Evolutionary conservation across 176 grass and related monocot genomes (phyloP).

Genomic region (Oryza glumipatula): DNA sequence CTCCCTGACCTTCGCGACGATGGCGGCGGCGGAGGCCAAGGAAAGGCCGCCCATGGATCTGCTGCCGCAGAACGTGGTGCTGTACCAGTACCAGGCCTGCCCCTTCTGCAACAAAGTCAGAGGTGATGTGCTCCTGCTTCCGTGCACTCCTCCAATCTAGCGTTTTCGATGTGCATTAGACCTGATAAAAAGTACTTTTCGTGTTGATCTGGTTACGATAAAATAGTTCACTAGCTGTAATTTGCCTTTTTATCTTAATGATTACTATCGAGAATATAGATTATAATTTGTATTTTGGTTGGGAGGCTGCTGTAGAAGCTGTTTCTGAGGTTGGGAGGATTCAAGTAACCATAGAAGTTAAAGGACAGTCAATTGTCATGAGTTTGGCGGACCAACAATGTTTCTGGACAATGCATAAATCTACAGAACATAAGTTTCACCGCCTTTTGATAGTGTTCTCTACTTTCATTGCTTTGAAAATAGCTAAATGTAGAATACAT

Average conservation of each 20-base stretch:
- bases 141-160: background rate
- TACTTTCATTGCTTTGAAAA: conserved; percentile 1
- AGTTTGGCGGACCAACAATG: background rate
- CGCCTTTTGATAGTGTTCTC: background rate
- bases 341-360: background rate
- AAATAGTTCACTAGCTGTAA: background rate
- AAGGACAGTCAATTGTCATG: background rate
- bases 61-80: conserved; percentile 69
- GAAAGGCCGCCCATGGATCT: conserved; percentile 59
- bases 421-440: background rate
- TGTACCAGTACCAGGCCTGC: conserved; percentile 98
- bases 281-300: background rate
- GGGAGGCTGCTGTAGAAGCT: background rate
- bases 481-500: background rate
- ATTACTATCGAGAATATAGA: background rate
- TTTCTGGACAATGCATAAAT: background rate
- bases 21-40: conserved; percentile 62
- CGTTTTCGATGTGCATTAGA: background rate
- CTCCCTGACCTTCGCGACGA: conserved; percentile 71
- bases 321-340: background rate
- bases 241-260: background rate
- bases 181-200: background rate
- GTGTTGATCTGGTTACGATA: background rate
- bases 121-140: conserved; percentile 50
- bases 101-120: conserved; percentile 99